Conservation (phyloP, 2,329 filamentous ascomycete species). For the Fusarium oxysporum region DNA sequence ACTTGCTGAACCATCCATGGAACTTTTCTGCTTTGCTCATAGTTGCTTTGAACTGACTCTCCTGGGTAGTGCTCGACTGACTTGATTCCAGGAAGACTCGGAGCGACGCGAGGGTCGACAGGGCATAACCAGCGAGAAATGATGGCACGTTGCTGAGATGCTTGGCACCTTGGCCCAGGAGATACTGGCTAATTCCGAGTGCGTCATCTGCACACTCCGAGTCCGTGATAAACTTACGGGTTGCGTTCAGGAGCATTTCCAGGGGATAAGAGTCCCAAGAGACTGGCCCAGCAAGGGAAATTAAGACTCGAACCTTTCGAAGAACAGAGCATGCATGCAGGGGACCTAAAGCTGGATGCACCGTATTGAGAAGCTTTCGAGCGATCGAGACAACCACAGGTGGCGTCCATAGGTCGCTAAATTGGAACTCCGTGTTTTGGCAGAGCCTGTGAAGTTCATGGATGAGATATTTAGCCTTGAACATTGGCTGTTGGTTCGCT, state of each 20-base stretch:
- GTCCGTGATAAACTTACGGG: conserved; percentile 83
- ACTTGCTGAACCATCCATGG: conserved; percentile 80
- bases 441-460: conserved; percentile 84
- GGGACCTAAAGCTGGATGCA: conserved; percentile 86
- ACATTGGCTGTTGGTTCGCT: conserved; percentile 86
- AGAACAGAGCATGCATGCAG: conserved; percentile 88
- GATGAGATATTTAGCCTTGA: conserved; percentile 80
- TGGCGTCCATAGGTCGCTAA: conserved; percentile 78
- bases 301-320: conserved; percentile 83
- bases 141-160: conserved; percentile 75
- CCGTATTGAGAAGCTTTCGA: conserved; percentile 81
- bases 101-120: conserved; percentile 84
- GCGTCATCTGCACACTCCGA: conserved; percentile 91
- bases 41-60: conserved; percentile 82
- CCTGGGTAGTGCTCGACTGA: conserved; percentile 84
- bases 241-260: conserved; percentile 87
- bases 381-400: conserved; percentile 79
- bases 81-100: conserved; percentile 79
- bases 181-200: conserved; percentile 85
- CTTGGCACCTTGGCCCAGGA: conserved; percentile 74
- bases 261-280: conserved; percentile 84
- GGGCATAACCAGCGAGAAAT: conserved; percentile 83
- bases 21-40: conserved; percentile 81
- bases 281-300: conserved; percentile 79
- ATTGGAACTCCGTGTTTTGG: conserved; percentile 73